Evolutionary conservation across 148 eudicot species (phyloP), one percentile per base, ranked within the genome.

Genomic region (Nepenthes gracilis): DNA sequence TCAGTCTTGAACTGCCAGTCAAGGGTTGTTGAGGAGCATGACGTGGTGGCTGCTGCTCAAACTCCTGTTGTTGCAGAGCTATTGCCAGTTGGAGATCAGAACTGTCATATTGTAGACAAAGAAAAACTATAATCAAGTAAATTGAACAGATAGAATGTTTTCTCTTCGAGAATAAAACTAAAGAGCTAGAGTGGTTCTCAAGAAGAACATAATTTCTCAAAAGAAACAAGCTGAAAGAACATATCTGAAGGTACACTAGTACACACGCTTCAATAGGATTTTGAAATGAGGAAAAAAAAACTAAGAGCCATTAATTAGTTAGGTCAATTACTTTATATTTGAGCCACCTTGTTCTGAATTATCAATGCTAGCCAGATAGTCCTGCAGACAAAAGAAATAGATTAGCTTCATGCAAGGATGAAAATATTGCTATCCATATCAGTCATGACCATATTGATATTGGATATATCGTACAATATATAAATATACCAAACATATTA

Each of bases 11-110:
- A 60, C 72, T 59, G 45, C 75, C 69, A 48, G 63, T 49, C 43
- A 77, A 55, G 54, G 82, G 75, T 68, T 83, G 86, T 59, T 74
- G 79, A 43, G 79, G 68, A 15, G 71, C 66, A 65, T 71, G 77
- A 23, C 72, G 76, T 48, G 61, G 87, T 14, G 75, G 80, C 52
- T 83, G 85, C 65, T 85, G 82, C 65, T 92, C 94, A 74, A 88
- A 85, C 70, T 92, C 97, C 74, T 92, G 90, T 57, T 88, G 87
- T 67, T 92, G 98, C 73, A 92, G 83, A 74, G 94, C 94, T 67
- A 85, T 78, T 12, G 98, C 98, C 72, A 92, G 61, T 67, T 88
- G 94, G 70, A 83, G 62, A 83, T 92, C 98, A 67, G 96, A 83
- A 65, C 98, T 87, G 87, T 66, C 1, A 11, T n/a, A 49, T 11